Evolutionary conservation across 208 protist genomes (phyloP), one percentile per base, ranked within the genome.

Genomic region (Phytomonas serpens): DNA sequence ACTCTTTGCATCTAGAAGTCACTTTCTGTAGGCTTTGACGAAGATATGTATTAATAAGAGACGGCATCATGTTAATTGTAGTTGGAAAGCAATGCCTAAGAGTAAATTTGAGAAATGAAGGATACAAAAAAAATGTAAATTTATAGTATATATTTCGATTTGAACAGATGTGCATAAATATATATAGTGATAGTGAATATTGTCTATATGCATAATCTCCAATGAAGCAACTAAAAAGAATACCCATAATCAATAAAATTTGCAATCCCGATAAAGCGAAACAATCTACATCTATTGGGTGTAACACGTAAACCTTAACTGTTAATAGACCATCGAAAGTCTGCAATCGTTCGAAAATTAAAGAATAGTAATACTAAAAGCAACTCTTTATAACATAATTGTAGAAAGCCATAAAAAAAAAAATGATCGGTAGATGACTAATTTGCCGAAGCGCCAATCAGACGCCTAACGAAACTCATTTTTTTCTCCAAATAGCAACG

Each of bases 41-140:
- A 68, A 92, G 70, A 80, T 91, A 95, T 6, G 82, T 75, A 71
- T 93, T 93, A n/a, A 95, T 82, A 9, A 82, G 36, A 14, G 64
- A 27, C 1, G 84, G 40, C 86, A 93, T 92, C 14, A 61, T 69
- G 62, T 27, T 62, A 32, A 2, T 51, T 47, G 33, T 51, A 65
- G 10, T 51, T 69, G 67, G n/a, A 62, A 68, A 34, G 33, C 33
- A n/a, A 14, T 29, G 27, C 31, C 16, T 38, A 68, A 7, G 37
- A 40, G 4, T 71, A 65, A 61, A 10, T n/a, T 63, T 1, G 34
- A 23, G 23, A 23, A 71, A 7, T 23, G 3, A n/a, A 37, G 27
- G 19, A 51, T 62, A 47, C 30, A 34, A 23, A 51, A 38, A 34
- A 34, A 13, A 67, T 36, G 47, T 23, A 40, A 14, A 34, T 64